Percentiles rank a stretch among this genome's conserved stretches.
These are phyloP conservation scores for Cercospora citrullina DNA, from an alignment of 2,329 filamentous ascomycete genomes.

Conservation along the genomic window DNA sequence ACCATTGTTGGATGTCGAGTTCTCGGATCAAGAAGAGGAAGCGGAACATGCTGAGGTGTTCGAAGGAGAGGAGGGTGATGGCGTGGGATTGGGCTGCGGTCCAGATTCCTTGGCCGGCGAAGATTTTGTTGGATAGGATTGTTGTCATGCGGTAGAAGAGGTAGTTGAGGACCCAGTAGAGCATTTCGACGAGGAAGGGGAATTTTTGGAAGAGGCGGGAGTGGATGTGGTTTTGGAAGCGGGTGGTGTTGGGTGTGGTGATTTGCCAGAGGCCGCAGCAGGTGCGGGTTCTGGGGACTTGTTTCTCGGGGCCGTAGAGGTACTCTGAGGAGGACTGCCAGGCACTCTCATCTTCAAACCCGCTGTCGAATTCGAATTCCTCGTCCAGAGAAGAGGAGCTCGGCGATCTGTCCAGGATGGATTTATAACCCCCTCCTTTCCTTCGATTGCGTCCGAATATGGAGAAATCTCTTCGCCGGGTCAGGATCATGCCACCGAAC, in stretches of 20 bases:
- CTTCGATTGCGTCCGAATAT: conserved; percentile 39
- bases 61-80: conserved; percentile 55
- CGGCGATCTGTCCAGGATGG: conserved; percentile 38
- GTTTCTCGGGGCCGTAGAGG: conserved; percentile 38
- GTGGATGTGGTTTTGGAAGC: conserved; percentile 61
- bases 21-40: conserved; percentile 56
- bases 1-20: conserved; percentile 57
- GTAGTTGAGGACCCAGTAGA: conserved; percentile 69
- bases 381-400: conserved; percentile 34
- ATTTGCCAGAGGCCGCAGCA: conserved; percentile 55
- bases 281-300: conserved; percentile 51
- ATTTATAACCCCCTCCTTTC: conserved; percentile 30
- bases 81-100: conserved; percentile 57
- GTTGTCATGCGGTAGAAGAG: conserved; percentile 60
- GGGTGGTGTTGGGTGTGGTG: conserved; percentile 40
- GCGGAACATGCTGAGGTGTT: conserved; percentile 52
- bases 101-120: conserved; percentile 53
- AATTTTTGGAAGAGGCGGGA: conserved; percentile 65
- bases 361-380: conserved; percentile 41
- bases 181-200: conserved; percentile 71
- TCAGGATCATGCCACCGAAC: conserved; percentile 51
- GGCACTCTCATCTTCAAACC: conserved; percentile 37
- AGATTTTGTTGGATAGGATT: conserved; percentile 37
- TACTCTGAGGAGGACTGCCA: conserved; percentile 17
- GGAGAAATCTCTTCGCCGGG: conserved; percentile 48